A percentile compares a stretch with the other conserved stretches of the same genome.
phyloP scores from a whole-genome alignment of 2,329 filamentous ascomycete species.

The Aspergillus arachidicola region DNA sequence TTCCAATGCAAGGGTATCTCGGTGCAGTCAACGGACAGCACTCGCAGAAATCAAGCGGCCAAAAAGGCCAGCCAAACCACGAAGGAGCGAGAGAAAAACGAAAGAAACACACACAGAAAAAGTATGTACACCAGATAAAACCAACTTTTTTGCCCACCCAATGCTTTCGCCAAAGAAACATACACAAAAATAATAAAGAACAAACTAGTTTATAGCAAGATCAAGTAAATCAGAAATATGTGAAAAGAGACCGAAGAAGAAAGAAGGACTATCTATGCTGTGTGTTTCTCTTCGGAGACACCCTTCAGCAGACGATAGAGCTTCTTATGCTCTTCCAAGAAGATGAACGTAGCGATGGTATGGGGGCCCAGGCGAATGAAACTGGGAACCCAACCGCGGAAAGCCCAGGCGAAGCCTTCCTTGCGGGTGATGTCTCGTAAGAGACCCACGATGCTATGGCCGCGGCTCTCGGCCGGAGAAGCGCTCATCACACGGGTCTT shows the following conservation, averaged over 20 bases:
- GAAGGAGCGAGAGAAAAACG: background rate
- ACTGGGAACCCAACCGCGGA: slow-evolving; percentile 68
- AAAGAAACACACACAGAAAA: slow-evolving; percentile 7
- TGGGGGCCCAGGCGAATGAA: slow-evolving; percentile 68
- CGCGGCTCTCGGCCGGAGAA: slow-evolving; percentile 44
- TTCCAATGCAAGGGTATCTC: slow-evolving; percentile 11
- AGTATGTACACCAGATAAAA: slow-evolving; percentile 15
- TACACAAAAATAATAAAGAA: slow-evolving; percentile 6
- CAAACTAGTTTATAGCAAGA: background rate
- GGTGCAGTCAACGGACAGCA: slow-evolving; percentile 10
- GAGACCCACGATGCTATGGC: slow-evolving; percentile 49
- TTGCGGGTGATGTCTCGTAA: slow-evolving; percentile 57
- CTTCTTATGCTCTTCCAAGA: slow-evolving; percentile 70
- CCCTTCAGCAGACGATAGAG: slow-evolving; percentile 54
- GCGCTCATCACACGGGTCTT: slow-evolving; percentile 68
- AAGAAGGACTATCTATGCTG: slow-evolving; percentile 13
- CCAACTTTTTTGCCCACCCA: slow-evolving; percentile 14
- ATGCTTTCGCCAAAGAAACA: slow-evolving; percentile 19
- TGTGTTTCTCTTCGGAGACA: slow-evolving; percentile 57
- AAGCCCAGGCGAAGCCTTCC: slow-evolving; percentile 66
- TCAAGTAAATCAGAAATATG: background rate
- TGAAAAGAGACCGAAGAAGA: background rate
- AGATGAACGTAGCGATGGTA: slow-evolving; percentile 67
- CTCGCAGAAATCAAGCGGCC: slow-evolving; percentile 11
- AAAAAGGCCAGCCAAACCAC: slow-evolving; percentile 1